Percentiles rank a stretch among this genome's conserved stretches.
Conservation (phyloP, 768 basidiomycete species). For the Boletus reticulatus region DNA sequence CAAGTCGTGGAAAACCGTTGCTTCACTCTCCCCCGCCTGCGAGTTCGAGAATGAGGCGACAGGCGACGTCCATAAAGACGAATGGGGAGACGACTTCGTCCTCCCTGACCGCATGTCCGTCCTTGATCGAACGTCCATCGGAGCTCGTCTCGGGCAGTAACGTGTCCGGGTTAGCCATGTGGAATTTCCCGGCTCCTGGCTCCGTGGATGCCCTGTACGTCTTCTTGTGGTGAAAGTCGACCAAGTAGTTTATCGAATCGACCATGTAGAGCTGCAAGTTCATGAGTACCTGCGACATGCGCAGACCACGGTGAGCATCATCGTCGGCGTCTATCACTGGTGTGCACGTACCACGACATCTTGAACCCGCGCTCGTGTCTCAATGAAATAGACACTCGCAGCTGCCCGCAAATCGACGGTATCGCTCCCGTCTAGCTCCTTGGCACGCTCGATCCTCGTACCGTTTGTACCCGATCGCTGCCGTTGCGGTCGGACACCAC, state of each 20-base stretch:
- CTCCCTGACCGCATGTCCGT: constrained; percentile 38
- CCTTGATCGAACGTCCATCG: constrained; percentile 58
- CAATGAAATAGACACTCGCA: constrained; percentile 87
- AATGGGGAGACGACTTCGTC: constrained; percentile 83
- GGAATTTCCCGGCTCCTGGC: constrained; percentile 67
- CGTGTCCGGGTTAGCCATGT: constrained; percentile 46
- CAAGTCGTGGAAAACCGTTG: too few relatives aligned
- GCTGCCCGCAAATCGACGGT: constrained; percentile 65
- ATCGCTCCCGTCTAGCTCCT: constrained; percentile 57
- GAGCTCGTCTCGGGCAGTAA: constrained; percentile 48
- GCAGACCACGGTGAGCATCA: not conserved
- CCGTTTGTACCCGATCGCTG: constrained; percentile 33
- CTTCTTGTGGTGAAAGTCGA: constrained; percentile 98
- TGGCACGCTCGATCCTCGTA: constrained; percentile 59
- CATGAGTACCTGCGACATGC: constrained; percentile 73
- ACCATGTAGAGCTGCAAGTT: constrained; percentile 97
- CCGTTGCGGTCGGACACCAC: constrained; percentile 41
- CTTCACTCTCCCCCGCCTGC: constrained; percentile 61
- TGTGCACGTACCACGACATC: constrained; percentile 77
- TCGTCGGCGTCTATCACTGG: not conserved
- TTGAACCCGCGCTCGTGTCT: constrained; percentile 86
- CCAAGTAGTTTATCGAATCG: constrained; percentile 94
- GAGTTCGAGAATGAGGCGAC: constrained; percentile 88
- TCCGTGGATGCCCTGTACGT: constrained; percentile 78
- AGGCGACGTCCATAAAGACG: constrained; percentile 96